Percentiles rank a stretch among this genome's conserved stretches.
phyloP scores from a whole-genome alignment of 2,329 filamentous ascomycete species.

The Diaporthe australafricana region DNA sequence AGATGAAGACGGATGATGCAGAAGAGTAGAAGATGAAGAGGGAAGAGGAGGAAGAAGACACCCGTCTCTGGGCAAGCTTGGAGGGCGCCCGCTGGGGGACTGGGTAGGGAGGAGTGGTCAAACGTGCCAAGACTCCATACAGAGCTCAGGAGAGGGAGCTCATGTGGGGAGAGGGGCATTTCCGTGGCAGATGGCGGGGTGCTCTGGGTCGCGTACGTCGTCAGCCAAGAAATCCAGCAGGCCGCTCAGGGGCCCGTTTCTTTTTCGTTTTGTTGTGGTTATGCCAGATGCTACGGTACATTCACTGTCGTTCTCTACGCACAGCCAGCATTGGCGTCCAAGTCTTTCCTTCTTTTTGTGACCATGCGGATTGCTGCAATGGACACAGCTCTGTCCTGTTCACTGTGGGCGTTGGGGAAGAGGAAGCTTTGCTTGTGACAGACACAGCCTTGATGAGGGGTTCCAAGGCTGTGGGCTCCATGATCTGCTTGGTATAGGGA shows the following conservation, averaged over 20 bases:
- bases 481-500: too few species aligned
- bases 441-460: constrained; percentile 15
- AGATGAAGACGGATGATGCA: background rate
- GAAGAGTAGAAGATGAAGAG: background rate
- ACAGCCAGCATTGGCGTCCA: background rate
- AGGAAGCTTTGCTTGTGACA: constrained; percentile 7
- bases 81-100: constrained; percentile 1
- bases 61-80: background rate
- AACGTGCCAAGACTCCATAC: constrained; percentile 37
- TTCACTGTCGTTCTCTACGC: too few species aligned
- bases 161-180: constrained; percentile 34
- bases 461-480: background rate
- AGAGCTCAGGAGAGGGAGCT: constrained; percentile 31
- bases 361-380: background rate
- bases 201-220: constrained; percentile 13
- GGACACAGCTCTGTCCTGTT: background rate
- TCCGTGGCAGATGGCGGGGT: constrained; percentile 26
- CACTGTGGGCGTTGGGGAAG: background rate
- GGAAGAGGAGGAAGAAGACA: background rate
- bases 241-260: constrained; percentile 21
- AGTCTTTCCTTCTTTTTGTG: too few species aligned
- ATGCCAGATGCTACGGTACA: background rate
- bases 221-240: constrained; percentile 20
- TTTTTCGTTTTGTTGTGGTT: background rate
- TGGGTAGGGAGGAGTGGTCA: constrained; percentile 28